Percentiles rank a stretch among this genome's conserved stretches.
Conservation (phyloP, 1,139 yeast species). For the Geotrichum siamense region DNA sequence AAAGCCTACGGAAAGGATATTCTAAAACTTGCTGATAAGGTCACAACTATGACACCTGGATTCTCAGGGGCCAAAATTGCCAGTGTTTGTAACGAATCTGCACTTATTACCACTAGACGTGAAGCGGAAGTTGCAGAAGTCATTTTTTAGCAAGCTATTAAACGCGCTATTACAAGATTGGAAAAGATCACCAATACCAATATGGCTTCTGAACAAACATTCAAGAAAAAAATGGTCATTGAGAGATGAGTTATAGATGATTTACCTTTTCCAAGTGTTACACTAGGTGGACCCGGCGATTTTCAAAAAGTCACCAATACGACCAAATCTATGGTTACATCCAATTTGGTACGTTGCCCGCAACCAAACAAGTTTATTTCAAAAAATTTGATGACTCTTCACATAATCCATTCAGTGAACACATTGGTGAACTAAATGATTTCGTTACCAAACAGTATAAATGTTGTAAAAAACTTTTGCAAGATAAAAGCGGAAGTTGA, state of each 20-base stretch:
- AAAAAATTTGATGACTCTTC: conserved; percentile 40
- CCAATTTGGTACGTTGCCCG: conserved; percentile 83
- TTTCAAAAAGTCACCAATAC: conserved; percentile 93
- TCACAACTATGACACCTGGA: conserved; percentile 95
- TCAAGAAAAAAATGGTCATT: conserved; percentile 83
- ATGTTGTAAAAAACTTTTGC: conserved; percentile 58
- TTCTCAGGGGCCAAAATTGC: conserved; percentile 98
- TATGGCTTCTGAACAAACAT: conserved; percentile 68
- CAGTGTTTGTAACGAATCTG: conserved; percentile 94
- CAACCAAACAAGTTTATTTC: conserved; percentile 76
- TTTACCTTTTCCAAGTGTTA: conserved; percentile 77
- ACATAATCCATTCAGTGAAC: conserved; percentile 87
- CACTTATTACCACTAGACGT: conserved; percentile 87
- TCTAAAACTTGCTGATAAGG: conserved; percentile 64
- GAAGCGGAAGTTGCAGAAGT: conserved; percentile 62
- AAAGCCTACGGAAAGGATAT: conserved; percentile 48
- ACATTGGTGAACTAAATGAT: conserved; percentile 74
- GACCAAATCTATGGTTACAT: conserved; percentile 90
- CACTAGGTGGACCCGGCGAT: conserved; percentile 94
- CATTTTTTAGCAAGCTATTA: conserved; percentile 87
- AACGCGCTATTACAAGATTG: conserved; percentile 92
- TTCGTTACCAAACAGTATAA: conserved; percentile 69
- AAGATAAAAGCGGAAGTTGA: conserved; percentile 70
- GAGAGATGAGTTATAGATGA: conserved; percentile 98
- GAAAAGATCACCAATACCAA: conserved; percentile 88